Conservation (phyloP, 352 stramenopile genomes). For the Globisporangium recalcitrans region DNA sequence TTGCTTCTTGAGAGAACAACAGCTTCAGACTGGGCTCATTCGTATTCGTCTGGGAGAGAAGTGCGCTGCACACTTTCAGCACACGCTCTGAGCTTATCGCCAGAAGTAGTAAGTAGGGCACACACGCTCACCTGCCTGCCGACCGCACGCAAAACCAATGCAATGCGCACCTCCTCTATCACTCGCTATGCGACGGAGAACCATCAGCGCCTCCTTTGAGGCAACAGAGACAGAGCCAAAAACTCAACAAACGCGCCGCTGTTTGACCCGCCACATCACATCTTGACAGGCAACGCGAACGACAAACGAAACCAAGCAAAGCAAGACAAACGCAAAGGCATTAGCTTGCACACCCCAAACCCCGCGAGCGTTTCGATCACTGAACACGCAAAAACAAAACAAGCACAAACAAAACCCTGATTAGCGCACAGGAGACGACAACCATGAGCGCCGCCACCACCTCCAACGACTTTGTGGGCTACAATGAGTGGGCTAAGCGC, state of each 20-base stretch:
- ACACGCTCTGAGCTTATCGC: slow-evolving; percentile 15
- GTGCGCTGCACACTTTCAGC: background rate
- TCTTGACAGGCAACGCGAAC: background rate
- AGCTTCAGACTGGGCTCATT: too few relatives aligned
- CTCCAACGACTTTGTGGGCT: slow-evolving; percentile 47
- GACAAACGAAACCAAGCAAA: background rate
- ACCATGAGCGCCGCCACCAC: slow-evolving; percentile 1
- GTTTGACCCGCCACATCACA: background rate
- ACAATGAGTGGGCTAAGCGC: slow-evolving; percentile 66
- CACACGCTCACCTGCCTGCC: background rate
- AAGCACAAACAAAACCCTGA: slow-evolving; percentile 1
- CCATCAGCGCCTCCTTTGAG: too few relatives aligned
- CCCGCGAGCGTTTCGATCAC: background rate
- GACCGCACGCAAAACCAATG: background rate
- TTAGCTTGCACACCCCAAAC: background rate
- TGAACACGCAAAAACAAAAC: slow-evolving; percentile 9
- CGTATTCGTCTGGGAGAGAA: slow-evolving; percentile 12
- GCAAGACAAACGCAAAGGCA: background rate
- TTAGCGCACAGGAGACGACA: background rate
- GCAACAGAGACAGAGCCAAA: background rate
- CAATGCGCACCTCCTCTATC: background rate
- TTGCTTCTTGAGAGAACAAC: background rate
- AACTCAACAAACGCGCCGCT: background rate
- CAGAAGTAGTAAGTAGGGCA: slow-evolving; percentile 3
- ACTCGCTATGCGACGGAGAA: too few relatives aligned